These are phyloP conservation scores for Corymbia citriodora DNA, from an alignment of 441 rosid species.

Conservation along the genomic window DNA sequence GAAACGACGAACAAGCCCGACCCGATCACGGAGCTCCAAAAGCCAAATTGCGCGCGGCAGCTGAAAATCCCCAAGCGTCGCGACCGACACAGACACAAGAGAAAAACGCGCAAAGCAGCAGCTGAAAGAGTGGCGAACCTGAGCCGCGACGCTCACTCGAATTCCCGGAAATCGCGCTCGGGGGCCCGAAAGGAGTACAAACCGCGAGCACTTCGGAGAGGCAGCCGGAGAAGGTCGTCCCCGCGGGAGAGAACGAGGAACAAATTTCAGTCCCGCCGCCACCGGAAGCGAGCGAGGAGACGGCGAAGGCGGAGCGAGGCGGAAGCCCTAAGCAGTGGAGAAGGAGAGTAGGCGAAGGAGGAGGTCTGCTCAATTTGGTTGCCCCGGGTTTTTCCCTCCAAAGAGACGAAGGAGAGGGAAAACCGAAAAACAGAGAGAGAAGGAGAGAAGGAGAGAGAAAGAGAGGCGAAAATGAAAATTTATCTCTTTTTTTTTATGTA, in stretches of 20 bases:
- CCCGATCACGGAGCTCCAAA: background rate
- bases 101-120: background rate
- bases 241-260: background rate
- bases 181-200: background rate
- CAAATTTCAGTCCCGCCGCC: background rate
- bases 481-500: background rate
- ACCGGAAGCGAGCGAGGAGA: background rate
- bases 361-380: background rate
- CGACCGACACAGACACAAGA: background rate
- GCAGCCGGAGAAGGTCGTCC: background rate
- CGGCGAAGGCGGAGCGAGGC: background rate
- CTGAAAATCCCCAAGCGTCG: background rate
- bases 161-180: slow-evolving; percentile 12
- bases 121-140: background rate
- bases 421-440: slow-evolving; percentile 7
- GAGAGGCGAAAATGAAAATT: background rate
- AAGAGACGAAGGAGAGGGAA: slow-evolving; percentile 48
- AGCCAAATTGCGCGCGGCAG: background rate
- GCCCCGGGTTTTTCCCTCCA: slow-evolving; percentile 47
- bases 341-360: background rate
- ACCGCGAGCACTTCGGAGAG: background rate
- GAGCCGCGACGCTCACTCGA: background rate
- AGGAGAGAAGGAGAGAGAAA: background rate
- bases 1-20: background rate
- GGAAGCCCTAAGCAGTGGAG: slow-evolving; percentile 17